phyloP scores from a whole-genome alignment of 306 rosid species.

The Boehmeria nivea region DNA sequence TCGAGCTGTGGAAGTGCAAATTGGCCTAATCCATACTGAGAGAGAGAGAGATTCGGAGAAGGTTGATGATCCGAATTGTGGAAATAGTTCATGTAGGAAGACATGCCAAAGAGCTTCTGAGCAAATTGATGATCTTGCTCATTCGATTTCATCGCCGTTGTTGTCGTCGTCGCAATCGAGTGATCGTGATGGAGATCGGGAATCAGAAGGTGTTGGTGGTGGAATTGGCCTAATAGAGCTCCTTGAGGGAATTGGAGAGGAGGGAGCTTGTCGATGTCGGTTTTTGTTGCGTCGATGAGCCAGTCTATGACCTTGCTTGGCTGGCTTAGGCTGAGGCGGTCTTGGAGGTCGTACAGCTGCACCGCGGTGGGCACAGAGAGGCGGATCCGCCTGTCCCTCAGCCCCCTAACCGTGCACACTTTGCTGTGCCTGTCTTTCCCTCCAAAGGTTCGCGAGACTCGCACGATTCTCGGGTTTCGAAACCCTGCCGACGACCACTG shows the following conservation, averaged over 20 bases:
- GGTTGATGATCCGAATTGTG: not conserved
- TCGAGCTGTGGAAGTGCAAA: conserved; percentile 32
- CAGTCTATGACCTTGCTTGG: conserved; percentile 93
- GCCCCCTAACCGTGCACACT: conserved; percentile 75
- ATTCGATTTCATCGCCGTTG: not conserved
- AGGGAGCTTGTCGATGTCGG: conserved; percentile 78
- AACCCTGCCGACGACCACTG: conserved; percentile 56
- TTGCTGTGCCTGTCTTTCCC: conserved; percentile 97
- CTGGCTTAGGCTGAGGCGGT: conserved; percentile 62
- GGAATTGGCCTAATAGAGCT: conserved; percentile 44
- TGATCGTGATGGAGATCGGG: conserved; percentile 7
- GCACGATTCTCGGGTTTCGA: conserved; percentile 75
- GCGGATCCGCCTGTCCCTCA: conserved; percentile 76
- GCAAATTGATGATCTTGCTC: conserved; percentile 23
- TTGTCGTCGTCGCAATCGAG: not conserved
- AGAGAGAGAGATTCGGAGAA: conserved; percentile 8
- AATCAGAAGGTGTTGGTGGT: conserved; percentile 12
- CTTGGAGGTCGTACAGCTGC: conserved; percentile 80
- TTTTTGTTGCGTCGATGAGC: conserved; percentile 59
- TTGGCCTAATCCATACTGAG: conserved; percentile 31
- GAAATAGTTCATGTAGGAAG: not conserved
- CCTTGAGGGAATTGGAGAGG: conserved; percentile 67
- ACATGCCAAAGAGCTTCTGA: conserved; percentile 49
- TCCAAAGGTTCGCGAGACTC: conserved; percentile 79
- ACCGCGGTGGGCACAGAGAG: conserved; percentile 81